Percentiles rank a stretch among this genome's conserved stretches.
Conservation (phyloP, 164 flowering plant genomes). For the Magnolia sinica region DNA sequence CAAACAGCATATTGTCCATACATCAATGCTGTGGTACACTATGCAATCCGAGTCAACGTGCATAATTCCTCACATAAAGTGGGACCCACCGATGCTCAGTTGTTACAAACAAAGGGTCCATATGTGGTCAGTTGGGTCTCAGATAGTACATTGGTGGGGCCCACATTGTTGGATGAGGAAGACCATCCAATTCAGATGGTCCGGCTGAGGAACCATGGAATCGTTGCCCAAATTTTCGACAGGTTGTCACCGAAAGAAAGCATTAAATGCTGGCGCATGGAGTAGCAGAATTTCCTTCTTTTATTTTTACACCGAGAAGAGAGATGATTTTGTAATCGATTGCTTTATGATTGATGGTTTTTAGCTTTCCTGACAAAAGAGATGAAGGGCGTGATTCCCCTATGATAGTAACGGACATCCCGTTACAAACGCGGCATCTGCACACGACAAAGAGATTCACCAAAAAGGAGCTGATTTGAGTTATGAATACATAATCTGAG, state of each 20-base stretch:
- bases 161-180: neutral
- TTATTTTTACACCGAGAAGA: neutral
- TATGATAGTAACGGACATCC: neutral
- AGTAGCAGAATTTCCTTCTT: neutral
- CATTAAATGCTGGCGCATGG: neutral
- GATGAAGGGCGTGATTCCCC: neutral
- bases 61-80: too few species aligned
- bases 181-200: neutral
- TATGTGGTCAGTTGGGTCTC: too few species aligned
- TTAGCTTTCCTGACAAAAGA: neutral
- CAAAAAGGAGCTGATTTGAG: too few species aligned
- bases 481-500: too few species aligned
- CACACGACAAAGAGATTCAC: neutral
- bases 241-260: neutral
- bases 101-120: neutral
- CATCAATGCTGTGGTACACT: too few species aligned
- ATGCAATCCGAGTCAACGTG: too few species aligned
- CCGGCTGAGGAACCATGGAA: neutral
- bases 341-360: slow-evolving; percentile 4
- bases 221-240: neutral
- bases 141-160: neutral
- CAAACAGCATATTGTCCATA: too few species aligned
- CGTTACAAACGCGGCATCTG: neutral
- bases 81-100: neutral
- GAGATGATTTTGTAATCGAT: neutral